Percentiles rank a stretch among this genome's conserved stretches.
Evolutionary conservation across 208 protist genomes (phyloP).

Genomic region (Crithidia acanthocephali): DNA sequence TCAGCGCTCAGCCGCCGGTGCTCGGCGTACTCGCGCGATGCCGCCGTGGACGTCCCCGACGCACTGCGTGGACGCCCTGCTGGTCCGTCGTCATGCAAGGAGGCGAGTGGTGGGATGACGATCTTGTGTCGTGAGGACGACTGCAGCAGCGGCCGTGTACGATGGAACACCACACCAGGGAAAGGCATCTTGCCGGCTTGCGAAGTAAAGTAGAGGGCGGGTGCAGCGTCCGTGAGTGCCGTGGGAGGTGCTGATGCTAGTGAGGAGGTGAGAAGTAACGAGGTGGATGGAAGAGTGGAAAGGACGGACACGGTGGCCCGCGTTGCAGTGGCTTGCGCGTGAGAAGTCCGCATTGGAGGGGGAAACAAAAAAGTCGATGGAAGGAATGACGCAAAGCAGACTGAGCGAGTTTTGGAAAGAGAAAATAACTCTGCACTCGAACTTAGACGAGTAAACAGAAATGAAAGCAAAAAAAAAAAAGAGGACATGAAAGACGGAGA

Average conservation of each 20-base stretch:
- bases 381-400: too few relatives aligned
- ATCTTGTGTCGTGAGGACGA: slow-evolving; percentile 43
- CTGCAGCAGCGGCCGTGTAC: slow-evolving; percentile 21
- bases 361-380: background rate
- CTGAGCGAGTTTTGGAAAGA: too few relatives aligned
- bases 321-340: too few relatives aligned
- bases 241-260: background rate
- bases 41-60: too few relatives aligned
- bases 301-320: background rate
- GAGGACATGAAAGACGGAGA: background rate
- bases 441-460: too few relatives aligned
- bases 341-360: slow-evolving; percentile 1
- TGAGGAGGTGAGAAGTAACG: background rate
- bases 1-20: slow-evolving; percentile 30
- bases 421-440: too few relatives aligned
- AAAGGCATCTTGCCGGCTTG: too few relatives aligned
- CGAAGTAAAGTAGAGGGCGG: too few relatives aligned
- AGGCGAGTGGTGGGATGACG: slow-evolving; percentile 56
- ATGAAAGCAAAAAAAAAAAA: background rate
- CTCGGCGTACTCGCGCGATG: slow-evolving; percentile 39
- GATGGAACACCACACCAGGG: background rate
- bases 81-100: background rate
- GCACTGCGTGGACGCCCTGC: too few relatives aligned
- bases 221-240: background rate
- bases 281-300: slow-evolving; percentile 2